These are phyloP conservation scores for Cladosporium sp. DNA, from an alignment of 2,329 filamentous ascomycete species.

Conservation along the genomic window DNA sequence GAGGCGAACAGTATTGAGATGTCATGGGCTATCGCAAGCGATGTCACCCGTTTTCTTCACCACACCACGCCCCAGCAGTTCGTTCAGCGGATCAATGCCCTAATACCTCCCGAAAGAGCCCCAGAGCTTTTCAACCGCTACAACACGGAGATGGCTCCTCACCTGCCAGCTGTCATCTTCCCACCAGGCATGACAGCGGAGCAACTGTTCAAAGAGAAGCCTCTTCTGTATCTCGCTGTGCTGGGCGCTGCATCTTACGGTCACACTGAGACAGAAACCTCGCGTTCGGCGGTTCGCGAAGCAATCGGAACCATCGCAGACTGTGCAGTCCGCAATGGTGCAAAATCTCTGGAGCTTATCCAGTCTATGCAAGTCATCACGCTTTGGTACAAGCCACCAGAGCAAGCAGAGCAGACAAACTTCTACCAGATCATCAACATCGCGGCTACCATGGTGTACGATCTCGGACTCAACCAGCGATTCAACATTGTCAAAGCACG, in stretches of 20 bases:
- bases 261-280: constrained; percentile 54
- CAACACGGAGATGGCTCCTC: constrained; percentile 53
- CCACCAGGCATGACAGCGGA: constrained; percentile 54
- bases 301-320: constrained; percentile 73
- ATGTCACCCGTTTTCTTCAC: constrained; percentile 29
- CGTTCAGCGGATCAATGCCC: constrained; percentile 39
- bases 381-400: constrained; percentile 84
- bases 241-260: constrained; percentile 55
- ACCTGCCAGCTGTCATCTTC: constrained; percentile 61
- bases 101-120: constrained; percentile 55
- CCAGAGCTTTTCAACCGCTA: constrained; percentile 60
- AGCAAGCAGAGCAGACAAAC: constrained; percentile 81
- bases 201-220: constrained; percentile 58
- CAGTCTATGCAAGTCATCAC: constrained; percentile 73
- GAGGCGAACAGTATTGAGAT: constrained; percentile 20
- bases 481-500: constrained; percentile 40
- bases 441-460: constrained; percentile 77
- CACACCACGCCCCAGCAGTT: constrained; percentile 33
- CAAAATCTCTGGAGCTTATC: constrained; percentile 80
- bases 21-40: constrained; percentile 23
- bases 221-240: constrained; percentile 60
- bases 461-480: constrained; percentile 71
- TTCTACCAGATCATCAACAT: constrained; percentile 86
- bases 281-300: constrained; percentile 65
- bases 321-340: constrained; percentile 69